Evolutionary conservation across 305 asterid genomes (phyloP), one percentile per base, ranked within the genome.

Genomic region (Stenogyne calaminthoides): DNA sequence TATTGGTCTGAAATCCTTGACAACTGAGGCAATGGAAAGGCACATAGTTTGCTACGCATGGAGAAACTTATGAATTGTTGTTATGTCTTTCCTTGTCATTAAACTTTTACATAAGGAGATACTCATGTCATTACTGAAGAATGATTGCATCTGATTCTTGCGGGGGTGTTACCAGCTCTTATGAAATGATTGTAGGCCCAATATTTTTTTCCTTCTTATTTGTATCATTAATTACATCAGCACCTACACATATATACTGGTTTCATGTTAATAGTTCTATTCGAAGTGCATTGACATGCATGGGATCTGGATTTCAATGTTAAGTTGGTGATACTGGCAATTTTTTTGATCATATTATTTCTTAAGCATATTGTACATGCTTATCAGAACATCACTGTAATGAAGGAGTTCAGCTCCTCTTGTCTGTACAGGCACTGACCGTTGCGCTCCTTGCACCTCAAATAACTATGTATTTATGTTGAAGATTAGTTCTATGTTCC

Each of bases 281-380:
- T 62, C 63, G 59, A 52, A 37, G 71, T n/a, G 60, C 64, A 54
- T 16, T 57, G 47, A 8, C 14, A 19, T 29, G 42, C 64, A n/a
- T 61, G 60, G 39, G 37, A 47, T 47, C 46, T 20, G 34, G 37
- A 25, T 22, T 32, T 58, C 25, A 58, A 32, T 9, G 11, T 7
- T 7, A 46, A 67, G 32, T 67, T 18, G 8, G 72, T 3, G 3
- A 51, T 67, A 36, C 64, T 52, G 29, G 15, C 25, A 73, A 51
- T 64, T 22, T 67, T 11, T 58, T 65, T 67, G 67, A 42, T 32
- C 57, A 32, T 42, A 44, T 20, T 32, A 14, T 16, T 36, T 57
- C 62, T 46, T 12, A 18, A 20, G 29, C 1, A 20, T 46, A 25
- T 25, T 66, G n/a, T 20, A 25, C 9, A 46, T 46, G 55, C 3